Percentiles rank a stretch among this genome's conserved stretches.
These are phyloP conservation scores for Cicer chorassanicum DNA, from an alignment of 306 rosid genomes.

Conservation along the genomic window DNA sequence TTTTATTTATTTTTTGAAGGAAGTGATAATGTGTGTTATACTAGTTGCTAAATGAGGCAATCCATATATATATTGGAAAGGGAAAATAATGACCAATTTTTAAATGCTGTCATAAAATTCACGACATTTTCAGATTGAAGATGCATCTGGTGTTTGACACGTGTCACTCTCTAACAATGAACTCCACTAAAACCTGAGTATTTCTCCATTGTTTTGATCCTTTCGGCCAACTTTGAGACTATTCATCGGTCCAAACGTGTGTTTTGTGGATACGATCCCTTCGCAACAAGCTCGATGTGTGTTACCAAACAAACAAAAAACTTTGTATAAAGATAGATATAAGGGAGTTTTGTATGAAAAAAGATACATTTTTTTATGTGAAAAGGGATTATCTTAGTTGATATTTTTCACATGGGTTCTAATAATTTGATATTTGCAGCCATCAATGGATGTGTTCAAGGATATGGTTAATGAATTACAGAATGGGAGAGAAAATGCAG, in stretches of 20 bases:
- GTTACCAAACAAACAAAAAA: not conserved
- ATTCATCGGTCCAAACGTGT: not conserved
- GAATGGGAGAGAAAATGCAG: constrained; percentile 79
- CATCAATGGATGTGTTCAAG: constrained; percentile 75
- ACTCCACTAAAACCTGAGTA: not conserved
- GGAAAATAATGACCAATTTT: not conserved
- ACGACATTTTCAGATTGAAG: too few relatives aligned
- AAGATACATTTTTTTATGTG: not conserved
- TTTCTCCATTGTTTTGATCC: not conserved
- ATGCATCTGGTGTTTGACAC: not conserved
- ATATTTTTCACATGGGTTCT: constrained; percentile 23
- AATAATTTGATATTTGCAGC: constrained; percentile 58
- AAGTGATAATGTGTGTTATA: too few relatives aligned
- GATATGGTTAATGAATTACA: constrained; percentile 75
- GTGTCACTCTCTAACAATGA: too few relatives aligned
- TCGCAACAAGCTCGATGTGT: not conserved
- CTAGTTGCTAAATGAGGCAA: too few relatives aligned
- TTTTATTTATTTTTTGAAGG: too few relatives aligned
- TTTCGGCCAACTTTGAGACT: not conserved
- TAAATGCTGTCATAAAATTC: not conserved
- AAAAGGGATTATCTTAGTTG: constrained; percentile 2
- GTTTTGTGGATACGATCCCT: not conserved
- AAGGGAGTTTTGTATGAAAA: not conserved
- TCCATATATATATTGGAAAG: too few relatives aligned
- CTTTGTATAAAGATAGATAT: not conserved